Base-by-base conservation (phyloP, 164 flowering plant genomes). In the Berberis vulgaris region DNA sequence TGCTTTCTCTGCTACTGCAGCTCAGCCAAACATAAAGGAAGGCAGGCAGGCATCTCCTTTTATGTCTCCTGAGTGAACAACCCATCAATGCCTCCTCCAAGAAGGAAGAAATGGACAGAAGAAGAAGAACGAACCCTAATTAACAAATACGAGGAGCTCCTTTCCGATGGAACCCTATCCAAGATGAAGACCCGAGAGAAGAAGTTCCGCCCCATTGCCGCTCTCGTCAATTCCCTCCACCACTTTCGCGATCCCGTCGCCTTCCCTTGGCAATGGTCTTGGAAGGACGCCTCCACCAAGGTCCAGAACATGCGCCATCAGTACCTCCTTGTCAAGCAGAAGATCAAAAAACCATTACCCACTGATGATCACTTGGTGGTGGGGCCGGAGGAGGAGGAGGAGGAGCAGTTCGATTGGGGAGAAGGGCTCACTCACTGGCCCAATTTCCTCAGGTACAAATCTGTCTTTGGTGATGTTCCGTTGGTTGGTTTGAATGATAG, bases 261-360 rank as follows among this genome's bases (percentile, higher is more conserved):
- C 2, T 92, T 73, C 53, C 96, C 95, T 0, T 92, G 93, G 91
- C 87, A 82, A 57, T 92, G 98, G 98, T 76, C 84, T 26, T 92
- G 98, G 98, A 89, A 87, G 61, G 98, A 92, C 71, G 91, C 79
- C 49, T 89, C 95, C 49, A 89, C 91, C 11, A 89, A 92, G 79
- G 96, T 89, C 45, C 98, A 92, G 73, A 92, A 92, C 72, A 92
- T 87, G 96, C 81, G 98, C 75, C 98, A 92, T 69, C 98, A 89
- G 72, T 92, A 92, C 65, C 67, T 81, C 59, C 81, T 87, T 42
- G 98, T 89, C 8, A 89, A 92, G 85, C 98, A 92, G 72, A 92
- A 89, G 84, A 83, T 92, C 47, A 85, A 80, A 76, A 87, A 78
- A 62, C 49, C 63, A 1, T 26, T 26, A 26, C 26, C 26, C 26